Percentiles rank a stretch among this genome's conserved stretches.
Evolutionary conservation across 2,329 filamentous ascomycete genomes (phyloP).

Genomic region (Cordyceps pruinosa): DNA sequence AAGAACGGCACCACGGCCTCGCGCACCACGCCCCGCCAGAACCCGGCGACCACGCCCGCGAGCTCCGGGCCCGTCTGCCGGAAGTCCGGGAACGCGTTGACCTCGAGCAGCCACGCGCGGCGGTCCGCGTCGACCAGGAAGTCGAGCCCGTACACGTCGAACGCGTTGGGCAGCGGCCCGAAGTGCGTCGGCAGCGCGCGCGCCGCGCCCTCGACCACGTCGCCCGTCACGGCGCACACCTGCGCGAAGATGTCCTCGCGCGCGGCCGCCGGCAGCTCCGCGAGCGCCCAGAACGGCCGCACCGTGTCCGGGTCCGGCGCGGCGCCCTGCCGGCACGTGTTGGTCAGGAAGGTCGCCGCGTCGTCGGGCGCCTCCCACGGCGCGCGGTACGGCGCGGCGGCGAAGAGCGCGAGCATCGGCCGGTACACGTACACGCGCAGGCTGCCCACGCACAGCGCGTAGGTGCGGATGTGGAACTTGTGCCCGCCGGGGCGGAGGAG

Average conservation of each 20-base stretch:
- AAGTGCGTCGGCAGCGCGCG: conserved; percentile 83
- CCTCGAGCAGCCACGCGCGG: conserved; percentile 71
- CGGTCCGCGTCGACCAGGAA: conserved; percentile 69
- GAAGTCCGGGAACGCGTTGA: conserved; percentile 96
- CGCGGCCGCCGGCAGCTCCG: conserved; percentile 35
- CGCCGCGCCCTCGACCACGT: conserved; percentile 81
- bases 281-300: conserved; percentile 65
- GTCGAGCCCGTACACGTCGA: conserved; percentile 88
- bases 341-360: conserved; percentile 78
- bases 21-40: conserved; percentile 70
- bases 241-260: conserved; percentile 63
- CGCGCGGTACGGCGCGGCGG: conserved; percentile 61
- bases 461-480: conserved; percentile 94
- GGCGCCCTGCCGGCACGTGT: conserved; percentile 87
- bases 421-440: conserved; percentile 80
- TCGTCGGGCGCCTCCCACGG: conserved; percentile 48
- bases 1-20: conserved; percentile 65
- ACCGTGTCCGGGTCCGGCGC: conserved; percentile 57
- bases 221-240: conserved; percentile 65
- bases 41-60: conserved; percentile 60
- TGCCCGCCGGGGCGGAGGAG: conserved; percentile 55
- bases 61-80: conserved; percentile 83
- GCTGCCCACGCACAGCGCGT: conserved; percentile 74
- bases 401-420: conserved; percentile 90
- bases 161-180: conserved; percentile 78